Conservation (phyloP, 345 rosid species). For the Euphorbia pulcherrima region DNA sequence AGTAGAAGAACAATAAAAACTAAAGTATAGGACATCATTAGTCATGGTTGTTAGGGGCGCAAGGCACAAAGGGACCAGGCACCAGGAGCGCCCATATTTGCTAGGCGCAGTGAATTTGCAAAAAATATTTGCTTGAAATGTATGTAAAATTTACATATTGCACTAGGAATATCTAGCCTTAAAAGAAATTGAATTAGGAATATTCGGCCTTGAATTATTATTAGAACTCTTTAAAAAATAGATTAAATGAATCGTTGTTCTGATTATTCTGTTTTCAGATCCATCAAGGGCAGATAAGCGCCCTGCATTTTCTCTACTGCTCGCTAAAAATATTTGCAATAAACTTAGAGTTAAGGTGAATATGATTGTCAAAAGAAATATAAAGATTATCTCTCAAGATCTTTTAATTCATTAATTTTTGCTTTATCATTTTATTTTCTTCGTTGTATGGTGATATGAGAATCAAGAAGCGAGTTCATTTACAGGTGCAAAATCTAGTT, state of each 20-base stretch:
- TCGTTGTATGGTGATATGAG: conserved; percentile 2
- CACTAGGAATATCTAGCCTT: too few species aligned
- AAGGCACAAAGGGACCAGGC: too few species aligned
- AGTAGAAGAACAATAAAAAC: too few species aligned
- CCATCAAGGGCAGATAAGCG: conserved; percentile 90
- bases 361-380: conserved; percentile 9
- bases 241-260: conserved; percentile 10
- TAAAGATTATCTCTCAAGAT: conserved; percentile 4
- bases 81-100: too few species aligned
- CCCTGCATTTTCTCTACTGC: conserved; percentile 82
- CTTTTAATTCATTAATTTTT: not conserved
- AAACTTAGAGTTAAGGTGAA: conserved; percentile 76
- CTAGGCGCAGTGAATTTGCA: too few species aligned
- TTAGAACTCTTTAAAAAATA: too few species aligned
- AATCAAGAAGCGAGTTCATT: conserved; percentile 17
- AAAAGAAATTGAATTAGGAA: too few species aligned
- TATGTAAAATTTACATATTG: too few species aligned
- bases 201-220: too few species aligned
- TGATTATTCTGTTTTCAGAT: conserved; percentile 48
- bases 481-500: conserved; percentile 84
- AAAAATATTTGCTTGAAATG: too few species aligned
- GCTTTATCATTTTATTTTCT: conserved; percentile 7
- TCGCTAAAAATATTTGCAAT: conserved; percentile 83
- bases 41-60: too few species aligned
- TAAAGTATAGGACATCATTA: too few species aligned